phyloP scores from a whole-genome alignment of 495 filamentous ascomycete species.

The Acidiella bohemica region DNA sequence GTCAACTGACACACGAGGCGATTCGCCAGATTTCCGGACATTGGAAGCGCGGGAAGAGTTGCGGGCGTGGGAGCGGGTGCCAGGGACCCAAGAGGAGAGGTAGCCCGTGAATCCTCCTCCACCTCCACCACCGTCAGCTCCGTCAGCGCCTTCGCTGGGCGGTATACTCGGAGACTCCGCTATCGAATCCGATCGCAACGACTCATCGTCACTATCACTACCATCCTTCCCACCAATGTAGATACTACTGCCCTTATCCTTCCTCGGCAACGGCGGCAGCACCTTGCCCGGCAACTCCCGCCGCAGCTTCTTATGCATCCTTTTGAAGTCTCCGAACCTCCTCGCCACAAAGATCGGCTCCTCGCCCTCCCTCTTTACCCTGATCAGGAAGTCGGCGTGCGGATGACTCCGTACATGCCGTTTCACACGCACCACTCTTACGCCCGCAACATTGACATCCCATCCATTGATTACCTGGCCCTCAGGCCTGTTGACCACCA shows the following conservation, averaged over 20 bases:
- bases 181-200: constrained; percentile 53
- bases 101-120: constrained; percentile 29
- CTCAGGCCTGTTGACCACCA: constrained; percentile 74
- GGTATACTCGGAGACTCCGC: background rate
- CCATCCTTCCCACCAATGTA: constrained; percentile 45
- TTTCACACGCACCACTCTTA: constrained; percentile 66
- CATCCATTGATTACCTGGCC: constrained; percentile 85
- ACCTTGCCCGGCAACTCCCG: constrained; percentile 85
- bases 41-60: constrained; percentile 17
- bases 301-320: constrained; percentile 63
- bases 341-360: constrained; percentile 64
- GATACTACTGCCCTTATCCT: constrained; percentile 60
- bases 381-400: constrained; percentile 86
- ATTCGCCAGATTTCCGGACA: constrained; percentile 23
- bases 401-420: constrained; percentile 80
- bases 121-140: background rate
- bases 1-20: constrained; percentile 40
- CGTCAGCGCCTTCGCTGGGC: background rate
- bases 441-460: constrained; percentile 92
- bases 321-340: constrained; percentile 76
- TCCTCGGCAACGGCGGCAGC: constrained; percentile 71
- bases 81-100: constrained; percentile 14
- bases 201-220: constrained; percentile 55
- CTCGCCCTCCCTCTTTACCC: constrained; percentile 60
- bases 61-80: constrained; percentile 19